These are phyloP conservation scores for Venustampulla echinocandica DNA, from an alignment of 495 filamentous ascomycete genomes.

Conservation along the genomic window DNA sequence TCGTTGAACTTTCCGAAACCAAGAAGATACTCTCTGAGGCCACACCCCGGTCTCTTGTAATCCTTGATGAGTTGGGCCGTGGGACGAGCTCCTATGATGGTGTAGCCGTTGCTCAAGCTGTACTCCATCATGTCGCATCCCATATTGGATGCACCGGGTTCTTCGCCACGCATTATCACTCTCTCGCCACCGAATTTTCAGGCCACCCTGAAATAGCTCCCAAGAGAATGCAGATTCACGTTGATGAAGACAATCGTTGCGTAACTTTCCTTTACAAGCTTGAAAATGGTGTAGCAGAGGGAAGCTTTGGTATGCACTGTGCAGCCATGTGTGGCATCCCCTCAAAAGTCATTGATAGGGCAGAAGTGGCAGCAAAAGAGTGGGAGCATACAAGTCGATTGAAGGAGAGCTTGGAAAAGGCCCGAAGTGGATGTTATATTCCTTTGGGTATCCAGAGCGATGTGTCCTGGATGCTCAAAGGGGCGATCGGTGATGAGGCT, in stretches of 20 bases:
- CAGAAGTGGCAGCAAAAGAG: constrained; percentile 81
- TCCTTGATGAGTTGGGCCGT: constrained; percentile 93
- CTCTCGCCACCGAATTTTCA: constrained; percentile 80
- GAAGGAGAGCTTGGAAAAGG: constrained; percentile 79
- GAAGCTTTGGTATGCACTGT: constrained; percentile 98
- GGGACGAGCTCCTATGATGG: constrained; percentile 93
- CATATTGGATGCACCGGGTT: constrained; percentile 91
- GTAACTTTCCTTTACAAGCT: constrained; percentile 95
- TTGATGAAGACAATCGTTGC: constrained; percentile 72
- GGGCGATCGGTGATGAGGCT: constrained; percentile 28
- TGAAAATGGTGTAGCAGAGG: constrained; percentile 91
- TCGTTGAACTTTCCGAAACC: constrained; percentile 94
- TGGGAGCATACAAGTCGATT: constrained; percentile 93
- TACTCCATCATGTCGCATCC: constrained; percentile 88
- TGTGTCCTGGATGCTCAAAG: constrained; percentile 69
- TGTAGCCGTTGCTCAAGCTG: constrained; percentile 91
- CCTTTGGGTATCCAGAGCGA: constrained; percentile 89
- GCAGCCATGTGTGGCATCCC: constrained; percentile 96
- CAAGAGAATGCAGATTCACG: constrained; percentile 86
- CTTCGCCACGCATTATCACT: constrained; percentile 98
- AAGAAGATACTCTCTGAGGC: constrained; percentile 97
- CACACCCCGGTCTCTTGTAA: constrained; percentile 88
- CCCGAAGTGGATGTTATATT: constrained; percentile 65
- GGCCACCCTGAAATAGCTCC: constrained; percentile 78
- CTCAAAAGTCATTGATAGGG: constrained; percentile 68